Conservation (phyloP, 2,329 filamentous ascomycete genomes). For the Aureobasidium sp. region DNA sequence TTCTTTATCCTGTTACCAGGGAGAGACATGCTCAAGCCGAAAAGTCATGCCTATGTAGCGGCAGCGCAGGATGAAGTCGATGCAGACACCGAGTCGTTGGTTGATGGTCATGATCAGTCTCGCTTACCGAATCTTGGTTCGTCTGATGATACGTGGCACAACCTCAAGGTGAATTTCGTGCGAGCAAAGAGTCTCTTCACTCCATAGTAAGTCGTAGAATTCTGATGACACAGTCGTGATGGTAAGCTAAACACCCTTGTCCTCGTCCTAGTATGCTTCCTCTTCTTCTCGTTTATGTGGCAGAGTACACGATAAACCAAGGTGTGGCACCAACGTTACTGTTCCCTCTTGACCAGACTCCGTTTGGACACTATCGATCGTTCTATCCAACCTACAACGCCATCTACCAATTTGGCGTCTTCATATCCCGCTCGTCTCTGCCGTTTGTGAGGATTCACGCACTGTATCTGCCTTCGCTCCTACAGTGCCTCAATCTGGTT, state of each 20-base stretch:
- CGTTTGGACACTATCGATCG: conserved; percentile 72
- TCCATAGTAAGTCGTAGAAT: conserved; percentile 47
- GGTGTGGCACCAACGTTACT: conserved; percentile 84
- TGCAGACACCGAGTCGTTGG: conserved; percentile 21
- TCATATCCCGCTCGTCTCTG: conserved; percentile 84
- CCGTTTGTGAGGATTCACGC: conserved; percentile 76
- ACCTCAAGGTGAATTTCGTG: conserved; percentile 40
- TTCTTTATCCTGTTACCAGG: conserved; percentile 78
- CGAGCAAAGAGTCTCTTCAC: conserved; percentile 66
- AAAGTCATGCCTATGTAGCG: conserved; percentile 45
- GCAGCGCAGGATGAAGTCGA: conserved; percentile 34
- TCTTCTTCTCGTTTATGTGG: conserved; percentile 83
- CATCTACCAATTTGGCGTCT: conserved; percentile 91
- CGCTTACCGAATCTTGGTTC: background rate
- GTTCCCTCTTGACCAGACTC: conserved; percentile 69
- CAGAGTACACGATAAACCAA: conserved; percentile 97
- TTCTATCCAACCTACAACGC: conserved; percentile 96
- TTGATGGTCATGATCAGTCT: background rate
- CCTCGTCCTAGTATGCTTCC: conserved; percentile 64
- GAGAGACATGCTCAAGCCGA: conserved; percentile 50
- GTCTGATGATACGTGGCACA: background rate
- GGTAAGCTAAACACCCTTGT: conserved; percentile 10
- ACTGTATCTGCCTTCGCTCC: conserved; percentile 72
- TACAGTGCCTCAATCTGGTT: conserved; percentile 73
- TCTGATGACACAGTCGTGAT: background rate